Evolutionary conservation across 78 protist species (phyloP).

Genomic region (Paulinella micropora): DNA sequence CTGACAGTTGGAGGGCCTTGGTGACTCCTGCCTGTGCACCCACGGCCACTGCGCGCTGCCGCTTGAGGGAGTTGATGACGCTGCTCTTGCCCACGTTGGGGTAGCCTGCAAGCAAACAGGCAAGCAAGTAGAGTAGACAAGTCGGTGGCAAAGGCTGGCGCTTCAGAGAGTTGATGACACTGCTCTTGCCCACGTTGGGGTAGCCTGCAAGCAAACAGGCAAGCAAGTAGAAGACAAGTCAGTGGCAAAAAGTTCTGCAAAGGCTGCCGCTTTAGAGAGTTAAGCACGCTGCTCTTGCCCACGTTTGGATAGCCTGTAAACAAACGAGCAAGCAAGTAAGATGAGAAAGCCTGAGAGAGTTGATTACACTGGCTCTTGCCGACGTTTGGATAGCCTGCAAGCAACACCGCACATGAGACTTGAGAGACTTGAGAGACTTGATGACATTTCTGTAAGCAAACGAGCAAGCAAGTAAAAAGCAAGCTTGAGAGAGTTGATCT

Average conservation of each 20-base stretch:
- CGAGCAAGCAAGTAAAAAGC: too few species aligned
- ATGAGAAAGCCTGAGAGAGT: conserved; percentile 80
- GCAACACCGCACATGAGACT: too few species aligned
- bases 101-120: too few species aligned
- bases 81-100: conserved; percentile 91
- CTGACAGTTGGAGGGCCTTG: too few species aligned
- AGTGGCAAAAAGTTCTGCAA: too few species aligned
- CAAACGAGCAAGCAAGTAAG: too few species aligned
- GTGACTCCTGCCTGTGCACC: conserved; percentile 73
- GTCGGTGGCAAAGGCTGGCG: too few species aligned
- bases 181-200: conserved; percentile 88
- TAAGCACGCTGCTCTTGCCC: conserved; percentile 82
- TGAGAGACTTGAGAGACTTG: too few species aligned
- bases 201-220: too few species aligned
- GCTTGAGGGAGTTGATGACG: conserved; percentile 79
- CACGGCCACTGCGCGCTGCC: conserved; percentile 61
- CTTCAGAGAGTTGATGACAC: conserved; percentile 81
- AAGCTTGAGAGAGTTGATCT: conserved; percentile 83
- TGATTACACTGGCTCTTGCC: conserved; percentile 88
- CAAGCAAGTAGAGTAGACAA: too few species aligned
- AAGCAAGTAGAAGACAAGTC: too few species aligned
- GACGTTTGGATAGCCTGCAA: conserved; percentile 92
- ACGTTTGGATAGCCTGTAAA: conserved; percentile 92
- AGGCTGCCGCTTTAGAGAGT: conserved; percentile 82
- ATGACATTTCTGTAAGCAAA: too few species aligned